These are phyloP conservation scores for Carex sylvatica DNA, from an alignment of 202 grass and related monocot species.

Conservation along the genomic window DNA sequence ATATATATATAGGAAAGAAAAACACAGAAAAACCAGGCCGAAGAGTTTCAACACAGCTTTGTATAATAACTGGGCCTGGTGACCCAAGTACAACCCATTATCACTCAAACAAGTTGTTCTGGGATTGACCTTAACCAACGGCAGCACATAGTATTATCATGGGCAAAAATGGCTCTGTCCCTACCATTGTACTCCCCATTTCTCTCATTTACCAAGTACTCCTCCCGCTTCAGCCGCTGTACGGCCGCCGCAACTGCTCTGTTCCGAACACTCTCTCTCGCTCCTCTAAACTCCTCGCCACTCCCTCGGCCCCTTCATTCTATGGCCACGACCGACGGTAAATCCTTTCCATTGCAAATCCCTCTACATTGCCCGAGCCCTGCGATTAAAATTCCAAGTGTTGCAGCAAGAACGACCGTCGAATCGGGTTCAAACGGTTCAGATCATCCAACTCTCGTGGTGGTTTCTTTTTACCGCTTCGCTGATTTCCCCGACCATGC, in stretches of 20 bases:
- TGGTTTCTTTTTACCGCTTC: slow-evolving; percentile 92
- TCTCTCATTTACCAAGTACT: slow-evolving; percentile 23
- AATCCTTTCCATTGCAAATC: slow-evolving; percentile 31
- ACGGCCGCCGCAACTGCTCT: slow-evolving; percentile 13
- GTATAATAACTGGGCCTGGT: background rate
- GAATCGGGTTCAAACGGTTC: background rate
- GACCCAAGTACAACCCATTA: slow-evolving; percentile 1
- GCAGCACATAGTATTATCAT: slow-evolving; percentile 8
- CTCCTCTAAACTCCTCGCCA: slow-evolving; percentile 9
- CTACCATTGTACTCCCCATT: slow-evolving; percentile 13
- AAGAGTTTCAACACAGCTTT: background rate
- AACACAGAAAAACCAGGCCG: background rate
- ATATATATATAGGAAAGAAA: background rate
- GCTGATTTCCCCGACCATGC: slow-evolving; percentile 74
- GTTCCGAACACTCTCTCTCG: background rate
- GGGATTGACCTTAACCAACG: too few relatives aligned
- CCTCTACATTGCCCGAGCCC: slow-evolving; percentile 24
- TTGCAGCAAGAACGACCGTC: background rate
- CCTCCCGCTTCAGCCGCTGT: background rate
- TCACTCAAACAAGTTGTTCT: background rate
- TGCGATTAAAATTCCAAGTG: background rate
- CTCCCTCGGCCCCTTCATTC: background rate
- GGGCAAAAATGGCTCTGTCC: slow-evolving; percentile 16
- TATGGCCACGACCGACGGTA: slow-evolving; percentile 18
- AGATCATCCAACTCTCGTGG: slow-evolving; percentile 38